phyloP scores from a whole-genome alignment of 495 filamentous ascomycete species.

The Penicillium fimorum region DNA sequence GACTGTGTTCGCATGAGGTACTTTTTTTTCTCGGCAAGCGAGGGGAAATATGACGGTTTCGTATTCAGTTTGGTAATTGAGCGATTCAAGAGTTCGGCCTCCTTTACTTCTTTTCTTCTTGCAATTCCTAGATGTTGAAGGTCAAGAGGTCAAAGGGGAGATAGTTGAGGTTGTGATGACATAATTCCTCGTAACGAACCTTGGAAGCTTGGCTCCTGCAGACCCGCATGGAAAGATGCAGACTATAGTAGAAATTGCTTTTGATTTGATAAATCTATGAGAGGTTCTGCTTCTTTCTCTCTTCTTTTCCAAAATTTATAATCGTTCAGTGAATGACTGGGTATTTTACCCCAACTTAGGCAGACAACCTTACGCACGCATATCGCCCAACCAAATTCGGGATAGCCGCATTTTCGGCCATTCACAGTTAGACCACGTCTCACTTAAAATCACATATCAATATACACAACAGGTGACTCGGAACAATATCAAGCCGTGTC shows the following conservation, averaged over 20 bases:
- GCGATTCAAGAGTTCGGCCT: background rate
- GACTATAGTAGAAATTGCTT: background rate
- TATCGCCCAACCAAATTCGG: conserved; percentile 3
- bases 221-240: background rate
- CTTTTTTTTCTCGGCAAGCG: conserved; percentile 4
- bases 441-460: background rate
- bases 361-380: conserved; percentile 18
- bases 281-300: background rate
- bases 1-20: conserved; percentile 35
- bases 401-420: background rate
- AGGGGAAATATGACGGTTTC: conserved; percentile 1
- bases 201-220: conserved; percentile 9
- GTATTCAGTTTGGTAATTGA: background rate
- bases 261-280: background rate
- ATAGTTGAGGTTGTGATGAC: conserved; percentile 36
- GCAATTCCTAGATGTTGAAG: conserved; percentile 4
- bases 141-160: conserved; percentile 15
- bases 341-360: conserved; percentile 13
- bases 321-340: background rate
- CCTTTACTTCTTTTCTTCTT: background rate
- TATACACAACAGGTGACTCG: conserved; percentile 1
- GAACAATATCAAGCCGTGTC: background rate
- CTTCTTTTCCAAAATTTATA: background rate
- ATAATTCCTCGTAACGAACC: conserved; percentile 40
- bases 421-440: background rate